phyloP scores from a whole-genome alignment of 257 asterid genomes.

The Datura wrightii region DNA sequence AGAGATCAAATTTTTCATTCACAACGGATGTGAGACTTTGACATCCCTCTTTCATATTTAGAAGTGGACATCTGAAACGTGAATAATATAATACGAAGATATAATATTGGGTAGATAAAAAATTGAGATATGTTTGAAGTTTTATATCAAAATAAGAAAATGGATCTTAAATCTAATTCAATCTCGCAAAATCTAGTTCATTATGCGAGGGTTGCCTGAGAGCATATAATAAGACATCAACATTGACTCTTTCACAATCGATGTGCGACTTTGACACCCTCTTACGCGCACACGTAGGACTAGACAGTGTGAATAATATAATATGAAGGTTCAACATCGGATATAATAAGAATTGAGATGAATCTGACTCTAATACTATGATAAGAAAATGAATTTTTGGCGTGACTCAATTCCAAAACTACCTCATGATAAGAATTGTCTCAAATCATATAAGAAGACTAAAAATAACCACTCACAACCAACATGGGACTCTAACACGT shows the following conservation, averaged over 20 bases:
- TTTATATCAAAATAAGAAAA: not conserved
- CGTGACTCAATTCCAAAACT: not conserved
- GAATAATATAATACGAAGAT: not conserved
- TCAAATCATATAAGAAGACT: not conserved
- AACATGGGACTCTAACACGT: not conserved
- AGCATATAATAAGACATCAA: not conserved
- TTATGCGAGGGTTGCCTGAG: not conserved
- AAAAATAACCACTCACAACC: not conserved
- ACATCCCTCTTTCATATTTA: too few species aligned
- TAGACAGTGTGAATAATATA: not conserved
- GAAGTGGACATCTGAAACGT: not conserved
- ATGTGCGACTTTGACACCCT: not conserved
- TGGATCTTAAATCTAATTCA: not conserved
- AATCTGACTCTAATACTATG: not conserved
- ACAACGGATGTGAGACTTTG: too few species aligned
- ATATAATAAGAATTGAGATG: not conserved
- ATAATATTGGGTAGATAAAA: not conserved
- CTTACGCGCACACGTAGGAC: not conserved
- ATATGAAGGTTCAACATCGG: not conserved
- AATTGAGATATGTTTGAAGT: not conserved
- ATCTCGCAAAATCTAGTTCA: not conserved
- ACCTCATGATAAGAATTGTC: not conserved
- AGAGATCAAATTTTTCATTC: not conserved
- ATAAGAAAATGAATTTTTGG: accelerated
- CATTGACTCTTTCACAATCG: not conserved